Base-by-base conservation (phyloP, 2,329 filamentous ascomycete species). In the Diplocarpon mali region DNA sequence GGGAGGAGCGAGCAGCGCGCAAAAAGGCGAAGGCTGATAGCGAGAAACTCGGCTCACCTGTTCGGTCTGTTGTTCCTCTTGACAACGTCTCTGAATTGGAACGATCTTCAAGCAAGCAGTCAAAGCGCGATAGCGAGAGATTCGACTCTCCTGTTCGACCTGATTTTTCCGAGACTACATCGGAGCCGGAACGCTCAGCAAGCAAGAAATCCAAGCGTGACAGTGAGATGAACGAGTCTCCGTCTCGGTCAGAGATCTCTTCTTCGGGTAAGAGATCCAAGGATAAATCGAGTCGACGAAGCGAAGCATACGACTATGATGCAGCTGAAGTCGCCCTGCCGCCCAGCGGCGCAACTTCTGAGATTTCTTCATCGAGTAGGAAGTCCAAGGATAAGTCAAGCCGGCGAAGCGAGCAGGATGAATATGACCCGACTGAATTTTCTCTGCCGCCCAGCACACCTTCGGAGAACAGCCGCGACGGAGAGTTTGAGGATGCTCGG, bases 401-500 rank as follows among this genome's bases (percentile, higher is more conserved):
- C 46, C 48, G 53, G 14, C 53, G 49, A 42, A 53, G 46, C 24
- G 50, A 55, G 12, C 40, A 50, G 24, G 53, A 56, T 37, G 57
- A 58, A 29, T n/a, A 39, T 20, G 57, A 62, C 14, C 60, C 60
- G 27, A 47, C 51, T 9, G 53, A 58, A 30, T 43, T 61, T 9
- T 52, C 55, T 36, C 48, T 62, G 10, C 60, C 60, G 28, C 48
- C 52, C 32, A 55, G 43, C 43, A 58, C 56, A 10, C 48, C 53
- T 20, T 59, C 57, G 15, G 60, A 60, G 43, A 48, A 38, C 15
- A 55, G 51, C 39, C 48, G 47, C 34, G 55, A 58, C 46, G 52
- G 48, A 31, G 55, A 59, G n/a, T 52, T 48, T 39, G 66, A 61
- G 45, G 68, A 62, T 47, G 54, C 51, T 49, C 59, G 32, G 49